These are phyloP conservation scores for Firmiana major DNA, from an alignment of 345 rosid genomes.

Conservation along the genomic window DNA sequence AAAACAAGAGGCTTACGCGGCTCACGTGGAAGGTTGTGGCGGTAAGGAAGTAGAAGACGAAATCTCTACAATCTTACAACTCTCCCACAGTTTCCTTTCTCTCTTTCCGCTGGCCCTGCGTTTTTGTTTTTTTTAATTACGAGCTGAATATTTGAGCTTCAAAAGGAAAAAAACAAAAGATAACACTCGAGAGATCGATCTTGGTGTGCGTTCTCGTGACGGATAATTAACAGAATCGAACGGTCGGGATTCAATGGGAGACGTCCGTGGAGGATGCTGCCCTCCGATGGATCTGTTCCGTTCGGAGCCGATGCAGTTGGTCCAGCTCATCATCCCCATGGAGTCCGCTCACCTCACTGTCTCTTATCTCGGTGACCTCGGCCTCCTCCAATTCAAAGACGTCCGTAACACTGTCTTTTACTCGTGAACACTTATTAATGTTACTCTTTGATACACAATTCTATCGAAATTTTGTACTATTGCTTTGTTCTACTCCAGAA, in stretches of 20 bases:
- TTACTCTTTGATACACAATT: neutral
- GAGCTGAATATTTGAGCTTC: neutral
- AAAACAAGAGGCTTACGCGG: conserved; percentile 3
- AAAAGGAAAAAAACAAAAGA: too few relatives aligned
- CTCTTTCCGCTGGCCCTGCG: neutral
- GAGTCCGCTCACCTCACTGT: conserved; percentile 89
- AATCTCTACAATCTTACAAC: neutral
- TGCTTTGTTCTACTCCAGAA: neutral
- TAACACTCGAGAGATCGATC: conserved; percentile 6
- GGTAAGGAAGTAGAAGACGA: conserved; percentile 9
- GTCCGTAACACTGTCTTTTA: conserved; percentile 40
- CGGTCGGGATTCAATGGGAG: conserved; percentile 41
- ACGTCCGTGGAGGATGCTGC: conserved; percentile 60
- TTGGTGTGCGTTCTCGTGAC: neutral
- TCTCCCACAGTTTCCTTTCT: conserved; percentile 1
- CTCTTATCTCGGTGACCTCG: conserved; percentile 88
- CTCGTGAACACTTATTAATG: neutral
- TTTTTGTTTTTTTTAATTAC: neutral
- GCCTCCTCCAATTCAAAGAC: conserved; percentile 93
- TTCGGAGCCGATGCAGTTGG: conserved; percentile 94
- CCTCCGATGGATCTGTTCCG: conserved; percentile 95
- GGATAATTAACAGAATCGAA: conserved; percentile 15
- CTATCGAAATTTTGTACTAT: neutral
- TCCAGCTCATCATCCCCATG: conserved; percentile 85
- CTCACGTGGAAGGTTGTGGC: conserved; percentile 15